These are phyloP conservation scores for Beverwykella pulmonaria DNA, from an alignment of 495 filamentous ascomycete species.

Conservation along the genomic window DNA sequence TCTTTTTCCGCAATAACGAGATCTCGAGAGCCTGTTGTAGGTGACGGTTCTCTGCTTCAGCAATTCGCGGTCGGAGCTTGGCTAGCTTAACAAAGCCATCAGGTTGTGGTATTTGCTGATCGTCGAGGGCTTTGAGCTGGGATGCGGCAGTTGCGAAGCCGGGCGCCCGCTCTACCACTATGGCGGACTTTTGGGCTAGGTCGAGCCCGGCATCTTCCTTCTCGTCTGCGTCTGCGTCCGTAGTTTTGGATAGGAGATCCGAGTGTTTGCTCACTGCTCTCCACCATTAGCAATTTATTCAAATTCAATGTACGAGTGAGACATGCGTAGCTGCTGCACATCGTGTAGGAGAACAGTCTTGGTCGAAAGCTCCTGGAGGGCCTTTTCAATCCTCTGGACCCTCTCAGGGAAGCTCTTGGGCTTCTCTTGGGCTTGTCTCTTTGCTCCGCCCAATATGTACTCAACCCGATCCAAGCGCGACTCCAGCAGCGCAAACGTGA, in stretches of 20 bases:
- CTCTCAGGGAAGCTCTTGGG: constrained; percentile 43
- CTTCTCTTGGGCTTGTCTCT: constrained; percentile 38
- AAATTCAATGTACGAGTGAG: background rate
- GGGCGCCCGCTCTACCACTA: constrained; percentile 73
- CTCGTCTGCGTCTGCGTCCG: constrained; percentile 3
- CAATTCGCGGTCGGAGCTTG: constrained; percentile 69
- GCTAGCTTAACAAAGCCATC: constrained; percentile 67
- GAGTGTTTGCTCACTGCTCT: constrained; percentile 63
- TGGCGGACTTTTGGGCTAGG: constrained; percentile 58
- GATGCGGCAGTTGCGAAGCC: constrained; percentile 77
- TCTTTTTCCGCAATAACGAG: constrained; percentile 70
- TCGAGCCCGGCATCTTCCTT: constrained; percentile 15
- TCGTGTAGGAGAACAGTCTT: constrained; percentile 35
- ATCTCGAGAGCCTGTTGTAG: constrained; percentile 71
- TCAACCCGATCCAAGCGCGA: constrained; percentile 72
- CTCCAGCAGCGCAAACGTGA: constrained; percentile 76
- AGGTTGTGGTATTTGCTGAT: constrained; percentile 74
- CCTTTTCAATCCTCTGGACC: constrained; percentile 63
- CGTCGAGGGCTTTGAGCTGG: constrained; percentile 74
- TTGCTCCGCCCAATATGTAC: constrained; percentile 67
- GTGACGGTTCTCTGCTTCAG: constrained; percentile 66
- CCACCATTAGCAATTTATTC: constrained; percentile 21
- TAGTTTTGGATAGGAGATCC: constrained; percentile 58
- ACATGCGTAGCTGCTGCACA: constrained; percentile 35
- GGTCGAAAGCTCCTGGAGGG: constrained; percentile 51